Evolutionary conservation across 2,329 filamentous ascomycete genomes (phyloP), one percentile per base, ranked within the genome.

Genomic region (Onygena corvina): DNA sequence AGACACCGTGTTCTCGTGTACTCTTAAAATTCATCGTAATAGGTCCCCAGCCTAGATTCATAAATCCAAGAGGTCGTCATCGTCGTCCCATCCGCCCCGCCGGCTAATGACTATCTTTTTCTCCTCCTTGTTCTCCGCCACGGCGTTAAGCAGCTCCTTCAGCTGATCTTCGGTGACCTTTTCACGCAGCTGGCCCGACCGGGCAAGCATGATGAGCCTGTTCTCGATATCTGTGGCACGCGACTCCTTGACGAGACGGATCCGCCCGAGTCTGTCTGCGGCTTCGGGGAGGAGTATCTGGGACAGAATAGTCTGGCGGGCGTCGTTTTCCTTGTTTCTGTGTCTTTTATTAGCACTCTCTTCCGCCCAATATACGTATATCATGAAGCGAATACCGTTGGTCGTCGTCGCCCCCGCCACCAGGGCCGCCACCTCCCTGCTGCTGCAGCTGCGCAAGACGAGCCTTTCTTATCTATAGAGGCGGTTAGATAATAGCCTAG

Each of bases 271-370:
- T 11, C 92, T 85, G 71, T 98, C 92, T 53, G 87, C 85, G 14
- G 92, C 92, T 62, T 90, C 87, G 57, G 92, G 92, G 60, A 89
- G 83, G 54, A 98, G 86, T 72, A 98, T 96, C 69, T 96, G 92
- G 59, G 77, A 79, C 54, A 98, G 81, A 59, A 95, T 84, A 16
- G 63, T 52, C 51, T 63, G 56, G 50, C 61, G 63, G 48, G 62
- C 62, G 25, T 67, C 62, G 70, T 53, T 72, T 62, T 58, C 71
- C 73, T 47, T 55, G 52, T 34, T 42, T 14, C 8, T 12, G 8
- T n/a, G n/a, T n/a, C 23, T 4, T 8, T 8, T 12, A 12, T 55
- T 48, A 54, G 50, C 33, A 38, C 30, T 29, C 12, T 34, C 6
- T 31, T 27, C 2, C 42, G 33, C 11, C n/a, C 4, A 23, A n/a